Evolutionary conservation across 2,329 filamentous ascomycete genomes (phyloP).

Genomic region (Fusarium siculi): DNA sequence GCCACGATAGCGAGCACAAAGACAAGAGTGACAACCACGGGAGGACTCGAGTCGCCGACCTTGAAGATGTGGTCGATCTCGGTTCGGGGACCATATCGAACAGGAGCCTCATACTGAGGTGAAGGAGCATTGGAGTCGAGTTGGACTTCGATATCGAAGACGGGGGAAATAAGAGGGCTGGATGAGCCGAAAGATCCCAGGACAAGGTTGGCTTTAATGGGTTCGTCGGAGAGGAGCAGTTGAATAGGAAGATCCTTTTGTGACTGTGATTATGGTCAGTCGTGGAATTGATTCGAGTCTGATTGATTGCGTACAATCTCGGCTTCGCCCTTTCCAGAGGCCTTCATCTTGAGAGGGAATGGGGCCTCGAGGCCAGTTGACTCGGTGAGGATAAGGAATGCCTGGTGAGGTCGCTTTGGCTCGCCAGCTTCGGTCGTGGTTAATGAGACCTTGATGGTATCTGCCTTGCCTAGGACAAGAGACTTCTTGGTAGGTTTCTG

Average conservation of each 20-base stretch:
- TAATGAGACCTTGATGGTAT: conserved; percentile 83
- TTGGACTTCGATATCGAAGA: conserved; percentile 78
- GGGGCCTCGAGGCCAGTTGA: conserved; percentile 84
- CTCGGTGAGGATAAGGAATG: conserved; percentile 87
- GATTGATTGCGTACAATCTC: conserved; percentile 74
- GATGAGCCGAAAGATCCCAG: conserved; percentile 87
- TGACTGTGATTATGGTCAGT: conserved; percentile 65
- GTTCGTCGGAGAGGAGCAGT: conserved; percentile 73
- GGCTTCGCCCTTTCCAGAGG: conserved; percentile 85
- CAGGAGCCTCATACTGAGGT: conserved; percentile 70
- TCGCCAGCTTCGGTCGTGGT: conserved; percentile 83
- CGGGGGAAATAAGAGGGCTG: conserved; percentile 71
- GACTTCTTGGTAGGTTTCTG: conserved; percentile 70
- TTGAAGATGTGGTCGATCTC: conserved; percentile 95
- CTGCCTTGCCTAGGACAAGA: conserved; percentile 72
- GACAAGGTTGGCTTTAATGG: conserved; percentile 82
- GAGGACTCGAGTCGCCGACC: conserved; percentile 80
- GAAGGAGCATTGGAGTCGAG: conserved; percentile 70
- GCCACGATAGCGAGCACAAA: conserved; percentile 80
- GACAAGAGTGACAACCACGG: conserved; percentile 79
- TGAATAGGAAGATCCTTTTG: conserved; percentile 90
- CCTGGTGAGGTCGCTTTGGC: conserved; percentile 89
- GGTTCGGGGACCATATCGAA: conserved; percentile 84
- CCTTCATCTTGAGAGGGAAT: conserved; percentile 85
- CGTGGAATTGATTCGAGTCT: neutral